Conservation (phyloP, 176 grass and related monocot genomes). For the Aechmea fasciata region DNA sequence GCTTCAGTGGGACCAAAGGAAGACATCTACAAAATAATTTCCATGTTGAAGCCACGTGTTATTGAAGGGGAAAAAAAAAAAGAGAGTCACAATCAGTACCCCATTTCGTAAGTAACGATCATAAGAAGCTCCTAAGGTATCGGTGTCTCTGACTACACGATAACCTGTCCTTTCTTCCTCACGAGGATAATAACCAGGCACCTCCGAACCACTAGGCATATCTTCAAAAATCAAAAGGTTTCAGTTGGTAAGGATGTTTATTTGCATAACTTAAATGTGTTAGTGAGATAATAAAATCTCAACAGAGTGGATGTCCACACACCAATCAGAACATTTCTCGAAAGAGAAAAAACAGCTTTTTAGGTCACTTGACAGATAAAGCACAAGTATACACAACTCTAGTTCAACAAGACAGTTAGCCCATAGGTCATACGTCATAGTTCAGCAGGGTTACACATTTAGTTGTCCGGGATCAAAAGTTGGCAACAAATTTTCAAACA, state of each 20-base stretch:
- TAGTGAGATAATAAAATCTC: not conserved
- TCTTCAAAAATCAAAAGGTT: conserved; percentile 34
- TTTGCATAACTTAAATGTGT: not conserved
- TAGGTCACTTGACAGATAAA: not conserved
- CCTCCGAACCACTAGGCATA: conserved; percentile 37
- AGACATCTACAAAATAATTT: conserved; percentile 36
- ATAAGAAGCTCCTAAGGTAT: conserved; percentile 62
- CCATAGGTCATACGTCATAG: too few relatives aligned
- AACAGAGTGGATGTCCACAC: not conserved
- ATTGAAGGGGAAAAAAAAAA: conserved; percentile 13
- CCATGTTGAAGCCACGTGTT: conserved; percentile 9
- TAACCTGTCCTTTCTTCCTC: conserved; percentile 60
- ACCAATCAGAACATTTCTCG: not conserved
- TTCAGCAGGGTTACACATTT: too few relatives aligned
- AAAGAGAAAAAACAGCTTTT: not conserved
- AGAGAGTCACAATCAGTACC: conserved; percentile 19
- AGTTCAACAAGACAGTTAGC: not conserved
- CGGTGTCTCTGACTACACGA: conserved; percentile 70
- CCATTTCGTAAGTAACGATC: conserved; percentile 65
- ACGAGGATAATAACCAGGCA: conserved; percentile 44
- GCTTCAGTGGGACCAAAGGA: conserved; percentile 48
- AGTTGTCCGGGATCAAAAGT: too few relatives aligned
- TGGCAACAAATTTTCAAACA: too few relatives aligned
- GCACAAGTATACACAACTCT: not conserved
- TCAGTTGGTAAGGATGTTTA: conserved; percentile 13